phyloP scores from a whole-genome alignment of 2,329 filamentous ascomycete species.

The Cryphonectria japonica region DNA sequence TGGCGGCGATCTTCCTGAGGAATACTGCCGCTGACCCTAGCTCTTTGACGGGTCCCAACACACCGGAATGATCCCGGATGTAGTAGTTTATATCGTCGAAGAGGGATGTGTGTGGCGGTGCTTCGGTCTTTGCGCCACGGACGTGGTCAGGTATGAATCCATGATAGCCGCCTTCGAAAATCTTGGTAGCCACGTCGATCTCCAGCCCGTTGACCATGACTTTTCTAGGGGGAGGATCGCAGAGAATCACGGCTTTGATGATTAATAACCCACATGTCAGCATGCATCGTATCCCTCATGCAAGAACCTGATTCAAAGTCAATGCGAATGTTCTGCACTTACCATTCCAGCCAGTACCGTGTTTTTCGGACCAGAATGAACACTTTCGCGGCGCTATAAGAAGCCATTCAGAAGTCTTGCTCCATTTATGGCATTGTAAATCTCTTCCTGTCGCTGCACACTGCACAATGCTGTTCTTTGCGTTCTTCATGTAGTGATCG shows the following conservation, averaged over 20 bases:
- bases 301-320: not conserved
- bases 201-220: not conserved
- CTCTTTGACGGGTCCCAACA: not conserved
- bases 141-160: constrained; percentile 20
- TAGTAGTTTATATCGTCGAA: constrained; percentile 17
- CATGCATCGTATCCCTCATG: not conserved
- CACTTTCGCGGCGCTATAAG: constrained; percentile 21
- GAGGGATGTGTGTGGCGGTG: constrained; percentile 1
- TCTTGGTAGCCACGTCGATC: constrained; percentile 2
- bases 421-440: constrained; percentile 20
- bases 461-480: not conserved
- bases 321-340: not conserved
- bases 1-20: constrained; percentile 16
- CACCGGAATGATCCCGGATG: not conserved
- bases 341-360: constrained; percentile 7
- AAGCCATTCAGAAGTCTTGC: constrained; percentile 18
- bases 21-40: constrained; percentile 9
- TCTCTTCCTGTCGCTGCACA: constrained; percentile 18
- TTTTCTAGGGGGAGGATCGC: constrained; percentile 12
- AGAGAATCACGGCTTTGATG: constrained; percentile 13
- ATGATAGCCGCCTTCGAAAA: constrained; percentile 21
- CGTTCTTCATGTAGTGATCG: constrained; percentile 1
- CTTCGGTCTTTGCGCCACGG: not conserved
- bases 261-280: not conserved
- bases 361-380: constrained; percentile 16